Evolutionary conservation across 129 eudicot genomes (phyloP), one percentile per base, ranked within the genome.

Genomic region (Scalesia atractyloides): DNA sequence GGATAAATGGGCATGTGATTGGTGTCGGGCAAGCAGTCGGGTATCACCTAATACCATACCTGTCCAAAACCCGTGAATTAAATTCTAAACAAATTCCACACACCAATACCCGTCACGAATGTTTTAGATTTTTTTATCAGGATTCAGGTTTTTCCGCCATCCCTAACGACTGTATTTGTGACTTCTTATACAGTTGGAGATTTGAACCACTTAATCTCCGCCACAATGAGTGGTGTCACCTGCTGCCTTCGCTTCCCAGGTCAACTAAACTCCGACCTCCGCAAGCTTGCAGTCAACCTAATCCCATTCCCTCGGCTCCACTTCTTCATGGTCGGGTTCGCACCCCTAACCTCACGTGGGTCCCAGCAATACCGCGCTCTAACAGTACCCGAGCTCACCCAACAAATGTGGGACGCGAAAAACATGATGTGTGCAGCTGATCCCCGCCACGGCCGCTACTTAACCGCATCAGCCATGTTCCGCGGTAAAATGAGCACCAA

Each of bases 201-300:
- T 66, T 70, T 89, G 83, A 89, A 89, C 73, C 96, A 89, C 74
- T 78, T 89, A 52, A 89, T 89, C 59, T 89, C 96, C 5, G 91
- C 96, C 43, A 89, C 96, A 44, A 89, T 89, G 96, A 84, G 90
- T 19, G 96, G 96, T 11, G 96, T 89, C 51, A 89, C 96, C 17
- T 89, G 96, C 85, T 89, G 96, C 75, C 90, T 89, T 14, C 92
- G 96, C 7, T 89, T 89, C 78, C 96, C 96, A 0, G 96, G 96
- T 22, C 96, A 89, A 46, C 87, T 89, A 18, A 89, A 89, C 87
- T 89, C 96, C 0, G 96, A 89, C 54, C 96, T 89, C 17, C 85
- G 96, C 8, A 89, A 89, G 72, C 87, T 89, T 9, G 96, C 96
- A 1, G 91, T 89, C 73, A 89, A 89, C 79, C 84, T 89, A 51